A percentile compares a stretch with the other conserved stretches of the same genome.
phyloP scores from a whole-genome alignment of 2,329 filamentous ascomycete species.

The Cercospora sojina region DNA sequence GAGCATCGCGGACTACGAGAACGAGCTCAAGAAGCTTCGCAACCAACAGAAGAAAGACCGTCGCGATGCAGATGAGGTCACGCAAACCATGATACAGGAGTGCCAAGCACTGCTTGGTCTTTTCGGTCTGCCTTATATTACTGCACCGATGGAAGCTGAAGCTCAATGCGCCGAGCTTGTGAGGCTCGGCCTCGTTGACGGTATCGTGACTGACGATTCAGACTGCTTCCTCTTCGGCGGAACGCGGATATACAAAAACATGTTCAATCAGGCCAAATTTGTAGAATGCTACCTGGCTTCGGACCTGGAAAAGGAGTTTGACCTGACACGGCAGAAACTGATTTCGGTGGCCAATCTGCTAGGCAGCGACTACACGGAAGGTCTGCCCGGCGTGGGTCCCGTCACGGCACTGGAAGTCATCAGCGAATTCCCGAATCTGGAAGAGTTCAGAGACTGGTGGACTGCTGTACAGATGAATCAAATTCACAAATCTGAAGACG shows the following conservation, averaged over 20 bases:
- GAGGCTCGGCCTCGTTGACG: conserved; percentile 81
- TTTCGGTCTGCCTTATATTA: conserved; percentile 94
- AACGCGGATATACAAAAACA: conserved; percentile 96
- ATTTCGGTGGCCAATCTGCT: conserved; percentile 88
- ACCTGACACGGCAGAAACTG: conserved; percentile 79
- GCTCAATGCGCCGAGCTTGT: conserved; percentile 95
- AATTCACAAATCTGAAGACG: conserved; percentile 60
- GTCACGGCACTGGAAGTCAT: conserved; percentile 94
- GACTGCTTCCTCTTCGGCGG: conserved; percentile 97
- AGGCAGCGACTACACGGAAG: conserved; percentile 93
- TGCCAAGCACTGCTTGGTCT: conserved; percentile 86
- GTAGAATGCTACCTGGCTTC: conserved; percentile 88
- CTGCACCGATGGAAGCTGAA: conserved; percentile 97
- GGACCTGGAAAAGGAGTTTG: conserved; percentile 87
- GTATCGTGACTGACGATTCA: conserved; percentile 95
- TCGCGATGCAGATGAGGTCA: conserved; percentile 93
- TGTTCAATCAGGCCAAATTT: conserved; percentile 98
- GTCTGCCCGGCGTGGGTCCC: conserved; percentile 83
- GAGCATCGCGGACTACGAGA: conserved; percentile 77
- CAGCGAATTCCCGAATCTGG: conserved; percentile 77
- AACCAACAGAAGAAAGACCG: conserved; percentile 96
- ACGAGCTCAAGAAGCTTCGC: conserved; percentile 80
- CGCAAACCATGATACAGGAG: conserved; percentile 91
- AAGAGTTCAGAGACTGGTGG: conserved; percentile 89
- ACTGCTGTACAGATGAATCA: conserved; percentile 66